Evolutionary conservation across 306 rosid genomes (phyloP).

Genomic region (Cicer yamashitae): DNA sequence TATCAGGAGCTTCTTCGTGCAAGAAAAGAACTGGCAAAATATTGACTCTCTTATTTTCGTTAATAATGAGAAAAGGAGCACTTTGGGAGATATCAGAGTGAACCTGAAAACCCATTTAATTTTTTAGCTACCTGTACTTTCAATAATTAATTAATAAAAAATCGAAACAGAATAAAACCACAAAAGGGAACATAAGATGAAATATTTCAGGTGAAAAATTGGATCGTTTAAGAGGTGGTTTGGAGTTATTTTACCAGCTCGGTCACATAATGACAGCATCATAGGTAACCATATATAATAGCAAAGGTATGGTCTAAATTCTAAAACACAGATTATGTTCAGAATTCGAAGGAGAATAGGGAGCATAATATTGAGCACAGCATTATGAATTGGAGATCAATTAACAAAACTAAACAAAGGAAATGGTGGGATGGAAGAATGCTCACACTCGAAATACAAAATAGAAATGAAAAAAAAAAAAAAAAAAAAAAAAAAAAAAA

Average conservation of each 20-base stretch:
- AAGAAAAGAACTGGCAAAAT: slow-evolving; percentile 59
- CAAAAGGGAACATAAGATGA: slow-evolving; percentile 3
- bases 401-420: not conserved
- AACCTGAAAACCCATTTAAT: slow-evolving; percentile 57
- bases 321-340: not conserved
- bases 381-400: slow-evolving; percentile 8
- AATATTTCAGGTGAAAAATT: not conserved
- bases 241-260: slow-evolving; percentile 13
- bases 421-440: not conserved
- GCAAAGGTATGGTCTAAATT: slow-evolving; percentile 11
- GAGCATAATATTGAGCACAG: slow-evolving; percentile 10
- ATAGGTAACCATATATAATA: slow-evolving; percentile 7
- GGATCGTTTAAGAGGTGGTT: not conserved
- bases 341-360: slow-evolving; percentile 7
- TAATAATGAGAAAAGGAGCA: slow-evolving; percentile 72
- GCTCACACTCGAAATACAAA: not conserved
- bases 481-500: too few species aligned
- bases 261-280: slow-evolving; percentile 10
- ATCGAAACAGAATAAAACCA: not conserved
- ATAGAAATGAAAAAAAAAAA: not conserved
- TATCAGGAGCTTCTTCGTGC: slow-evolving; percentile 59
- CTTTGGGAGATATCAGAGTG: slow-evolving; percentile 48
- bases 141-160: slow-evolving; percentile 31
- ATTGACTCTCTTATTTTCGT: slow-evolving; percentile 57
- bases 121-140: slow-evolving; percentile 18